Evolutionary conservation across 176 grass and related monocot species (phyloP), one percentile per base, ranked within the genome.

Genomic region (Puccinellia tenuiflora): DNA sequence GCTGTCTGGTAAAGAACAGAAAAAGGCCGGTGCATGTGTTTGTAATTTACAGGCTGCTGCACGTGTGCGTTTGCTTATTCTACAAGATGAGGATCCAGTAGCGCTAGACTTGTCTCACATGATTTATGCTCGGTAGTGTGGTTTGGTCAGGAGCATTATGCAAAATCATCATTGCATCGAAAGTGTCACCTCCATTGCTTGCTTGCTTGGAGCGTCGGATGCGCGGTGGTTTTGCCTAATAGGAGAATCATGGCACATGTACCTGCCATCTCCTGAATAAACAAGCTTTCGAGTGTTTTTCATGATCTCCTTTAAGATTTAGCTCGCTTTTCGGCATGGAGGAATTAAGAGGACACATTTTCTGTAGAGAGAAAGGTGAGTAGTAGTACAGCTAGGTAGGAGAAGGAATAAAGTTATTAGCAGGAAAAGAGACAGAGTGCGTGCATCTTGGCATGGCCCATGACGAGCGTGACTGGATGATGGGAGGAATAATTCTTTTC

Each of bases 221-320:
- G 15, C 14, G 17, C 29, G 45, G 28, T 74, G 45, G 66, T 67
- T 90, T 9, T 48, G 18, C 7, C 57, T 68, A 64, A 87, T 68
- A 1, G 80, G 84, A 62, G 88, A 75, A 90, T 86, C 88, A 69
- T 83, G 61, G 80, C 75, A 83, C 79, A 59, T 86, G 84, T 75
- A 78, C 51, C 34, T 17, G 33, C 21, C 66, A 33, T 63, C 67
- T 57, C 57, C 51, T 33, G 48, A 79, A 85, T 37, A 76, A 85
- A 76, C 21, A 26, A 59, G 7, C 55, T 9, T 16, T 62, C 14
- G 26, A 31, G 39, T 24, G 77, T 50, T 75, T 50, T 75, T 76
- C 38, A 6, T 59, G 55, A 39, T 10, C 52, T 61, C 12, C 64
- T 62, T 76, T 35, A 34, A 5, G 47, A 35, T 55, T 54, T 11